These are phyloP conservation scores for Rugonectria rugulosa DNA, from an alignment of 2,329 filamentous ascomycete species.

Conservation along the genomic window DNA sequence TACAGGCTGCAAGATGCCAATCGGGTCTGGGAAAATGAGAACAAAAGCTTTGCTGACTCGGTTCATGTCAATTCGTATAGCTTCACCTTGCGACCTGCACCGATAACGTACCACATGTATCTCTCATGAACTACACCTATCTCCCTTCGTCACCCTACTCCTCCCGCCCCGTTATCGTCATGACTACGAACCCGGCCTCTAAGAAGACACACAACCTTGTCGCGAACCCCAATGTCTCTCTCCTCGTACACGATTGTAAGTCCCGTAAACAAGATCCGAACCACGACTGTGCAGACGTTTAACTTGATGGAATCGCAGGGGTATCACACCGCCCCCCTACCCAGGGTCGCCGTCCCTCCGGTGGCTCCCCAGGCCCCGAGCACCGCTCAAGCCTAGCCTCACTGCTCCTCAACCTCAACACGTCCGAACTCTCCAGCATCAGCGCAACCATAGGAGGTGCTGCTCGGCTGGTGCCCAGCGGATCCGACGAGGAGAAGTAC, in stretches of 20 bases:
- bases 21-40: conserved; percentile 1
- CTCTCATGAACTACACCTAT: conserved; percentile 99
- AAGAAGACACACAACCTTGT: conserved; percentile 84
- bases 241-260: conserved; percentile 92
- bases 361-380: conserved; percentile 69
- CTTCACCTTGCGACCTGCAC: conserved; percentile 94
- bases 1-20: conserved; percentile 2
- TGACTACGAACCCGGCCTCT: conserved; percentile 85
- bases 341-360: conserved; percentile 64
- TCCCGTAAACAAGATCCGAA: not conserved
- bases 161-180: conserved; percentile 83
- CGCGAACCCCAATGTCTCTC: conserved; percentile 84
- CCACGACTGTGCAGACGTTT: not conserved
- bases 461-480: conserved; percentile 75
- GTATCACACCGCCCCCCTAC: conserved; percentile 90
- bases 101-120: conserved; percentile 85
- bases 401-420: conserved; percentile 90
- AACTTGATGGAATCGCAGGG: conserved; percentile 57
- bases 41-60: conserved; percentile 10
- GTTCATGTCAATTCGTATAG: conserved; percentile 52
- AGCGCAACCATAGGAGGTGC: conserved; percentile 93
- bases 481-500: conserved; percentile 83
- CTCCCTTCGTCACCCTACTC: conserved; percentile 79
- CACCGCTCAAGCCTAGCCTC: conserved; percentile 79
- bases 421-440: conserved; percentile 85